Evolutionary conservation across 116 monocot species (phyloP).

Genomic region (Iris pallida): DNA sequence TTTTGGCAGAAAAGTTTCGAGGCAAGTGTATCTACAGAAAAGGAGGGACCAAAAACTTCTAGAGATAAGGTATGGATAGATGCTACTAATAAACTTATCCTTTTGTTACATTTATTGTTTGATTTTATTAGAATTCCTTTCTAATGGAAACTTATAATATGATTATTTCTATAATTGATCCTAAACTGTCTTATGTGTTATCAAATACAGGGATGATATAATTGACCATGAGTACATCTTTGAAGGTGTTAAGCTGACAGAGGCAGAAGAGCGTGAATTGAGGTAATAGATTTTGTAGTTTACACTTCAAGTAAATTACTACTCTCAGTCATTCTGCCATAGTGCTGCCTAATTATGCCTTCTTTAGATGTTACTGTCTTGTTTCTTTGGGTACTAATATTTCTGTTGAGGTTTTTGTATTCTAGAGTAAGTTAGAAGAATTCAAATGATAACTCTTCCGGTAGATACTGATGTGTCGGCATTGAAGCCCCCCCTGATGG

Average conservation of each 20-base stretch:
- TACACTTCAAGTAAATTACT: neutral
- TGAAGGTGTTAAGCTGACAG: constrained; percentile 64
- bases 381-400: no score
- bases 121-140: neutral
- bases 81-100: neutral
- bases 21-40: constrained; percentile 87
- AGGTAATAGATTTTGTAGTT: constrained; percentile 33
- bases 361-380: no score
- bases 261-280: constrained; percentile 64
- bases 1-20: constrained; percentile 70
- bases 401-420: no score
- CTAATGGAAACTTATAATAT: neutral
- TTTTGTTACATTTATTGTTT: neutral
- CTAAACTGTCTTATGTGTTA: neutral
- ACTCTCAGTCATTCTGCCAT: neutral
- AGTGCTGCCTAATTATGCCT: no score
- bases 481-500: neutral
- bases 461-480: no score
- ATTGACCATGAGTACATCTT: constrained; percentile 85
- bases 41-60: constrained; percentile 80
- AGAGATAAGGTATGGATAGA: constrained; percentile 52
- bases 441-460: no score
- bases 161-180: neutral
- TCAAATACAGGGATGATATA: constrained; percentile 66
- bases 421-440: no score